phyloP scores from a whole-genome alignment of 305 asterid species.

The Fraxinus ornus region DNA sequence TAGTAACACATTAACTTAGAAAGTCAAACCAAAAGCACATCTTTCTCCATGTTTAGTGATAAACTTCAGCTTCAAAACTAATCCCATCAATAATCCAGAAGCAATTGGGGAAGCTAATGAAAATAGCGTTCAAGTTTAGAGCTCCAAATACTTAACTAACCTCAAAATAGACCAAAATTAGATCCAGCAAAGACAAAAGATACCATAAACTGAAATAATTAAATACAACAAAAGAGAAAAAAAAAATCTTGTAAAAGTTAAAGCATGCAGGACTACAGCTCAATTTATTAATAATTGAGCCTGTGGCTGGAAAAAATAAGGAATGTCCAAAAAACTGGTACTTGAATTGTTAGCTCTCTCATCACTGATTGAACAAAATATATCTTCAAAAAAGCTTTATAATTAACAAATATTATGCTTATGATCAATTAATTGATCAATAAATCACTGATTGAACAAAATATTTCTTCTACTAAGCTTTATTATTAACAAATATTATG shows the following conservation, averaged over 20 bases:
- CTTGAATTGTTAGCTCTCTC: not conserved
- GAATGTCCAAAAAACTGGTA: not conserved
- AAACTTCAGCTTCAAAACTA: not conserved
- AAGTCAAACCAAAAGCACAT: not conserved
- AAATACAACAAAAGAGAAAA: not conserved
- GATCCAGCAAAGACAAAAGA: not conserved
- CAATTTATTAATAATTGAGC: not conserved
- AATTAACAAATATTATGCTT: not conserved
- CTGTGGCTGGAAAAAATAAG: not conserved
- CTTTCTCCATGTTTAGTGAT: not conserved
- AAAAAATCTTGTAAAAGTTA: not conserved
- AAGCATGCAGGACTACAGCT: not conserved
- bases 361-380: not conserved
- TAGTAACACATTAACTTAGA: not conserved
- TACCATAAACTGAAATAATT: not conserved
- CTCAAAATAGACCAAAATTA: not conserved
- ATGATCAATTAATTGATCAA: slow-evolving; percentile 3
- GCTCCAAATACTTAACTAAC: not conserved
- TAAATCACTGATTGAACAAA: not conserved
- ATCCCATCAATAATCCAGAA: slow-evolving; percentile 9
- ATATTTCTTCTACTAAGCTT: not conserved
- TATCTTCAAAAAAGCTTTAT: not conserved
- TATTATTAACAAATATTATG: not conserved
- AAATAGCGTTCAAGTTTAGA: not conserved
- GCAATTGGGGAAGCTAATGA: slow-evolving; percentile 1